These are phyloP conservation scores for Carex littledalei DNA, from an alignment of 176 grass and related monocot genomes.

Conservation along the genomic window DNA sequence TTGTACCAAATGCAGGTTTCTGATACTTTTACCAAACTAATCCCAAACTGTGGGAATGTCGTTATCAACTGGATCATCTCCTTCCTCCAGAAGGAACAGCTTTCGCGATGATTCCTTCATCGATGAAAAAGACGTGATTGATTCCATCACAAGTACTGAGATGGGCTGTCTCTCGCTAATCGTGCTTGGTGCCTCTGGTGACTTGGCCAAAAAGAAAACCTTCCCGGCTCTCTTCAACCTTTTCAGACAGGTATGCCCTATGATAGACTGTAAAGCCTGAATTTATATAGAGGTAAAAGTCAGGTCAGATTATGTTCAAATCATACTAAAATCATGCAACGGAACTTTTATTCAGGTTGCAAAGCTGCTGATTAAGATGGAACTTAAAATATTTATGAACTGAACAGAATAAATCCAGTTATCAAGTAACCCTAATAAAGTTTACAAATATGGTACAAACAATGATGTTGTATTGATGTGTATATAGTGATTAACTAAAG, in stretches of 20 bases:
- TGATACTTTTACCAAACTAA: conserved; percentile 14
- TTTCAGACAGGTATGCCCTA: conserved; percentile 68
- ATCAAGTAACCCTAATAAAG: neutral
- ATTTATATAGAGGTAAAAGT: neutral
- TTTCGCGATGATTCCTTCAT: conserved; percentile 49
- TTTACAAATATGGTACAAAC: neutral
- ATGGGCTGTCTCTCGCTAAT: conserved; percentile 72
- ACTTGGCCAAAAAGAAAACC: conserved; percentile 99
- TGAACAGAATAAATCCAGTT: conserved; percentile 21
- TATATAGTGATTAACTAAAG: neutral
- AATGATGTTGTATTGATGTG: neutral
- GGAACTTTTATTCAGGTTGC: neutral
- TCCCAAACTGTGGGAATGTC: conserved; percentile 32
- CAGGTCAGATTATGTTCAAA: neutral
- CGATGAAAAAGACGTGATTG: conserved; percentile 42
- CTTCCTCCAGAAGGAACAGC: conserved; percentile 52
- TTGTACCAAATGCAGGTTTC: neutral
- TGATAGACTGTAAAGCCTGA: neutral
- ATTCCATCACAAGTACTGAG: conserved; percentile 30
- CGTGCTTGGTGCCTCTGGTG: conserved; percentile 96
- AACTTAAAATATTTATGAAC: neutral
- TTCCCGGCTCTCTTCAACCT: conserved; percentile 96
- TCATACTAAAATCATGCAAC: neutral
- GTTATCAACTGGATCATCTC: conserved; percentile 42
- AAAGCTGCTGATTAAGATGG: neutral